Base-by-base conservation (phyloP, 768 basidiomycete genomes). In the Collybia sp. region DNA sequence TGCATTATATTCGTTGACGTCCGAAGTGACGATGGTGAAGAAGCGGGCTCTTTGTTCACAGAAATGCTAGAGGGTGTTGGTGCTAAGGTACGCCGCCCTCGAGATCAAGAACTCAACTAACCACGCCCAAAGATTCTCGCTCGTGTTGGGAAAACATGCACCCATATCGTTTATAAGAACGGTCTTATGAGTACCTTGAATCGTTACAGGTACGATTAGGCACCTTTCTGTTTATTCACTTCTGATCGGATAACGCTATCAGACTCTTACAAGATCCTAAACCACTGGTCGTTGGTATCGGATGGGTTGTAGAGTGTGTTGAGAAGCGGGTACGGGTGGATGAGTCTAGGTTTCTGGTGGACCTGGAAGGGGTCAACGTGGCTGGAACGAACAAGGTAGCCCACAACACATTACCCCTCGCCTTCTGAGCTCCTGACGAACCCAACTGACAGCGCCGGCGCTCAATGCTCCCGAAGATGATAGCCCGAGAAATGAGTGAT, bases 1-100 rank as follows among this genome's bases (percentile, higher is more conserved):
- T 93, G 91, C 45, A 73, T 76, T 1, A 82, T 92, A 8, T 93
- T 89, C 55, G 91, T 94, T 40, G 93, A 94, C 58, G 88, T 95
- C 19, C 81, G 83, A 47, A 90, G 87, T 0, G 88, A 90, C 44
- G 82, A 85, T 44, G 85, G 88, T 1, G 84, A 86, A 36, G 85
- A 94, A 55, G 88, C 88, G 0, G 84, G 88, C 0, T 76, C 76
- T 18, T 64, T 92, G 54, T 94, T 94, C 55, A 77, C 83, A 12
- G 88, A 93, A 40, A 90, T 93, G 85, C 62, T 94, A 52, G 77
- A 77, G 52, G 73, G 74, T 25, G 67, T 93, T 9, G 93, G 93
- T 15, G 93, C 93, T 37, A 80, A 79, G 73, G 93, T 93, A 52
- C 49, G 76, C 60, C 30, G 16, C 19, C 34, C 18, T 46, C 3